Evolutionary conservation across 208 protist species (phyloP).

Genomic region (Trypanosoma platydactyli): DNA sequence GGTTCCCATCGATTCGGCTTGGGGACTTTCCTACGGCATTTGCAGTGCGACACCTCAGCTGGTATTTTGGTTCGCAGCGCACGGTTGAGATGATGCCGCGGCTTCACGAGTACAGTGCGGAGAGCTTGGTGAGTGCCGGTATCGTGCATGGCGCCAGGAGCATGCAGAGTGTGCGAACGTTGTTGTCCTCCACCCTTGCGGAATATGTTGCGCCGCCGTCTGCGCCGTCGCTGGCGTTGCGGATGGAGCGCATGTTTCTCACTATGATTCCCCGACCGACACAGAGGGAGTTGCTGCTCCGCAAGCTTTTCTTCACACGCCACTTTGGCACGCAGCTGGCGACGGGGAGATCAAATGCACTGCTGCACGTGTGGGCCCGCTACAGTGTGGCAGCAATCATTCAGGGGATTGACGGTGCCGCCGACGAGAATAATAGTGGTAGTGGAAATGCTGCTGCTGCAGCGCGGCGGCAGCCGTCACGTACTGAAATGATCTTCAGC

Average conservation of each 20-base stretch:
- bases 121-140: constrained; percentile 15
- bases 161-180: background rate
- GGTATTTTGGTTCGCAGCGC: constrained; percentile 17
- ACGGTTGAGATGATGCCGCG: constrained; percentile 13
- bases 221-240: background rate
- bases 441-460: too few species aligned
- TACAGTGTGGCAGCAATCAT: constrained; percentile 22
- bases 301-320: constrained; percentile 17
- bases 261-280: background rate
- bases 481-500: constrained; percentile 5
- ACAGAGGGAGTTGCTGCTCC: constrained; percentile 10
- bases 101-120: constrained; percentile 18
- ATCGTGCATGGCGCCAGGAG: background rate
- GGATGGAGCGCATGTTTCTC: constrained; percentile 6
- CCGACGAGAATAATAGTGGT: too few species aligned
- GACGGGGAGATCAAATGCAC: constrained; percentile 10
- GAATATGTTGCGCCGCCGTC: background rate
- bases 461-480: background rate
- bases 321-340: background rate
- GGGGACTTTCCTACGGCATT: constrained; percentile 22
- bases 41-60: constrained; percentile 7
- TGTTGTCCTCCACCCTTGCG: background rate
- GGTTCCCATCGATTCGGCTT: constrained; percentile 21
- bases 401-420: background rate
- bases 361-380: constrained; percentile 16